Base-by-base conservation (phyloP, 2,329 filamentous ascomycete species). In the Parastagonospora avenae region DNA sequence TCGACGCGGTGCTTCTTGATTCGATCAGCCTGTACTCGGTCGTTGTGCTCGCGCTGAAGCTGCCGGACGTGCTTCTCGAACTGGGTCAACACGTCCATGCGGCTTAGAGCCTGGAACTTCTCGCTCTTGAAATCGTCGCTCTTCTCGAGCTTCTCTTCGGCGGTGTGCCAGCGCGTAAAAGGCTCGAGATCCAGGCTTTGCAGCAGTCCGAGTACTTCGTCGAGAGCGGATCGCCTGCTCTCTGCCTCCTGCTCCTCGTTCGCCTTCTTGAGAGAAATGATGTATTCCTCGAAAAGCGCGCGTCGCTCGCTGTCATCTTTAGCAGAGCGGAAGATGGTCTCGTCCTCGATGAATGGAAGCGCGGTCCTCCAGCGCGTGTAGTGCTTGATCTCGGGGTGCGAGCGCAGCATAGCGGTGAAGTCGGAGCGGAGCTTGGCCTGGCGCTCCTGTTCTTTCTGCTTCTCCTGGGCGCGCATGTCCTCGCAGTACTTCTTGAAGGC, bases 281-380 rank as follows among this genome's bases (percentile, higher is more conserved):
- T 85, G 76, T 99, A 99, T 73, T 97, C 94, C 67, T 96, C 90
- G 66, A 97, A 99, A 42, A 99, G 82, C 70, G 92, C 88, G 55
- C 90, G 88, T 49, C 92, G 88, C 78, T 97, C 94, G 50, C 85
- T 82, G 64, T 99, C 94, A 70, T 93, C 84, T 63, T 89, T 89
- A 37, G 92, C 93, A 28, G 92, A 93, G 64, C 92, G 88, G 78
- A 97, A 99, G 52, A 96, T 94, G 41, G 91, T 94, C 79, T 99
- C 94, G 42, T 89, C 89, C 75, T 97, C 91, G 56, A 99, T 91
- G 59, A 97, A 95, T 8, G 92, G 91, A 42, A 91, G 87, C 46
- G 93, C 94, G 12, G 91, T 97, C 82, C 92, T 96, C 94, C 94
- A 99, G 55, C 92, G 89, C 36, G 93, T 97, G 74, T 95, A 97